phyloP scores from a whole-genome alignment of 805 yeast genomes.

The Teunomyces lycoperdinae region DNA sequence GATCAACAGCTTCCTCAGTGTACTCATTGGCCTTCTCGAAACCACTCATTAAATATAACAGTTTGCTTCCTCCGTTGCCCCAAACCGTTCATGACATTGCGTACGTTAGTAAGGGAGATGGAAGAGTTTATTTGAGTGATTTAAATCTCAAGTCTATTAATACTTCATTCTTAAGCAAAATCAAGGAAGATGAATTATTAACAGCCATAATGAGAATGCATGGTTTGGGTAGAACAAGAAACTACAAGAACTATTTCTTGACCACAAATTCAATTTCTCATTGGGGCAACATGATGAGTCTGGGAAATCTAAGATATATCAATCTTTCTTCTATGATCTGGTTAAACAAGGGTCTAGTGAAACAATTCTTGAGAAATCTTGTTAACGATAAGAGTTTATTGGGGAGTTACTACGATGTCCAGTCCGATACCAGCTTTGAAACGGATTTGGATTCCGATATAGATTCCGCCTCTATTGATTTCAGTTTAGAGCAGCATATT shows the following conservation, averaged over 20 bases:
- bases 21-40: slow-evolving; percentile 15
- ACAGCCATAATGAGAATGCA: slow-evolving; percentile 25
- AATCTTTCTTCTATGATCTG: slow-evolving; percentile 47
- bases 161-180: slow-evolving; percentile 23
- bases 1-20: slow-evolving; percentile 21
- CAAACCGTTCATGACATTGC: slow-evolving; percentile 24
- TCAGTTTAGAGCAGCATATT: not conserved
- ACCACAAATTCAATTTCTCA: not conserved
- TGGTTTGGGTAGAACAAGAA: slow-evolving; percentile 10
- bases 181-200: slow-evolving; percentile 35
- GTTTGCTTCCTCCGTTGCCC: slow-evolving; percentile 38
- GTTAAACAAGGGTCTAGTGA: slow-evolving; percentile 40
- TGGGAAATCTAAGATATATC: slow-evolving; percentile 29
- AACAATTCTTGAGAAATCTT: slow-evolving; percentile 33
- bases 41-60: slow-evolving; percentile 29
- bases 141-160: slow-evolving; percentile 40
- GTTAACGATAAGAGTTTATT: slow-evolving; percentile 10
- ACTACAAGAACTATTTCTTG: not conserved
- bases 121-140: slow-evolving; percentile 36
- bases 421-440: not conserved
- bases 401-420: not conserved
- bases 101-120: slow-evolving; percentile 24
- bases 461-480: not conserved
- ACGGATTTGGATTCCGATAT: not conserved
- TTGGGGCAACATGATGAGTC: not conserved